These are phyloP conservation scores for Chaetomium sp. DNA, from an alignment of 2,329 filamentous ascomycete genomes.

Conservation along the genomic window DNA sequence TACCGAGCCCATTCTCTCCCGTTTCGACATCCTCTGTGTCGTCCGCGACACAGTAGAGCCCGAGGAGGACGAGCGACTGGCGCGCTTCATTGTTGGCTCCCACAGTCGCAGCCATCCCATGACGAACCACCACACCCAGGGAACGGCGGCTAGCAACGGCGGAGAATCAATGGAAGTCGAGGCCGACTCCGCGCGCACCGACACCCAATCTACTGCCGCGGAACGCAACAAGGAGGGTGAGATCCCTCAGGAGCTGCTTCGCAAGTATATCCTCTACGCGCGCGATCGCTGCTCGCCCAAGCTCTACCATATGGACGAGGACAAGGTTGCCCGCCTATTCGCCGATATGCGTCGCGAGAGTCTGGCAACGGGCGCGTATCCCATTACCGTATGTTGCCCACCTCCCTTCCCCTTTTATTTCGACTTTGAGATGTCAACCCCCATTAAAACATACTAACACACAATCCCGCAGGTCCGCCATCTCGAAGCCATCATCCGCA, in stretches of 20 bases:
- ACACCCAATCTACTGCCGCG: constrained; percentile 45
- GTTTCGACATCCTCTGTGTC: constrained; percentile 96
- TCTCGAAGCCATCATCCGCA: constrained; percentile 95
- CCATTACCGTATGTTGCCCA: constrained; percentile 80
- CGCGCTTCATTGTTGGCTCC: constrained; percentile 91
- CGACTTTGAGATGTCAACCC: too few species aligned
- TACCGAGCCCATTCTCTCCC: constrained; percentile 94
- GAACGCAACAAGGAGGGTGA: constrained; percentile 58
- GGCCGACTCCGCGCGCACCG: constrained; percentile 39
- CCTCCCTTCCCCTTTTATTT: neutral
- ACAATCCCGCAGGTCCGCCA: constrained; percentile 73
- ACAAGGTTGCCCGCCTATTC: constrained; percentile 92
- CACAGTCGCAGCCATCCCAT: constrained; percentile 82
- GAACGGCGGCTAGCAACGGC: constrained; percentile 34
- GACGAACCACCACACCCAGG: constrained; percentile 49
- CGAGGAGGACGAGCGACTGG: constrained; percentile 85
- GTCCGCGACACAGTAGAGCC: constrained; percentile 95
- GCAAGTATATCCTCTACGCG: constrained; percentile 97
- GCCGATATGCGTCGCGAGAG: constrained; percentile 95
- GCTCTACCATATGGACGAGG: constrained; percentile 95
- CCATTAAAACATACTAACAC: neutral
- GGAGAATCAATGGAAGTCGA: constrained; percentile 65
- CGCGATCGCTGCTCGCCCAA: constrained; percentile 87
- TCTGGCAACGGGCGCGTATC: constrained; percentile 91
- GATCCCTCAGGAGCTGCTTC: constrained; percentile 84